Base-by-base conservation (phyloP, 148 eudicot genomes). In the Amaranthus hypochondriacus region DNA sequence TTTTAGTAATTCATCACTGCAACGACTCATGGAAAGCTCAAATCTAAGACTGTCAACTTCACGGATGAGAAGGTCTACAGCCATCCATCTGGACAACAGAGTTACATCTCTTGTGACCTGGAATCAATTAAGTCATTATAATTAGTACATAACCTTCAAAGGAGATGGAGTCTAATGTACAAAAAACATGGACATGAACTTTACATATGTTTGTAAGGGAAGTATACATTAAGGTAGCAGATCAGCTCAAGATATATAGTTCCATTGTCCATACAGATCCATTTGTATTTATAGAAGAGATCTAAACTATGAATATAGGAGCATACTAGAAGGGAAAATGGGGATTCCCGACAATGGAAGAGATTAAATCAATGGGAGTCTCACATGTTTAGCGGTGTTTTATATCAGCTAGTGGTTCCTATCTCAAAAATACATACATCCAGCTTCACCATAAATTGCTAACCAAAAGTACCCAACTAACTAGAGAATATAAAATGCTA, bases 51-150 rank as follows among this genome's bases (percentile, higher is more conserved):
- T 85, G 73, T 93, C 98, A 64, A 93, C 81, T 78, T 93, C 98
- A 53, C 94, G 83, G 42, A 90, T 82, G 78, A 89, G 91, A 59
- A 93, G 94, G 90, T 93, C 98, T 78, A 85, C 76, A 79, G 93
- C 92, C 98, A 93, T 93, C 98, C 98, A 93, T 82, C 91, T 86
- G 49, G 98, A 91, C 80, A 93, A 77, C 71, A 93, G 90, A 76
- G 94, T 86, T 67, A 93, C 94, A 74, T 91, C 87, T 78, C 85
- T 86, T 71, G 98, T 93, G 67, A 91, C 97, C 98, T 93, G 84
- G 80, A 82, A 81, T 15, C 68, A 59, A 14, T n/a, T 44, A 73
- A 74, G 57, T 13, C 55, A 9, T 28, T 14, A 18, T 47, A 69
- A 77, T 28, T 69, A 51, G 62, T 48, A 48, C 14, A 75, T 60